Evolutionary conservation across 1,284 basidiomycete genomes (phyloP), one percentile per base, ranked within the genome.

Genomic region (Veloboletus limbatus): DNA sequence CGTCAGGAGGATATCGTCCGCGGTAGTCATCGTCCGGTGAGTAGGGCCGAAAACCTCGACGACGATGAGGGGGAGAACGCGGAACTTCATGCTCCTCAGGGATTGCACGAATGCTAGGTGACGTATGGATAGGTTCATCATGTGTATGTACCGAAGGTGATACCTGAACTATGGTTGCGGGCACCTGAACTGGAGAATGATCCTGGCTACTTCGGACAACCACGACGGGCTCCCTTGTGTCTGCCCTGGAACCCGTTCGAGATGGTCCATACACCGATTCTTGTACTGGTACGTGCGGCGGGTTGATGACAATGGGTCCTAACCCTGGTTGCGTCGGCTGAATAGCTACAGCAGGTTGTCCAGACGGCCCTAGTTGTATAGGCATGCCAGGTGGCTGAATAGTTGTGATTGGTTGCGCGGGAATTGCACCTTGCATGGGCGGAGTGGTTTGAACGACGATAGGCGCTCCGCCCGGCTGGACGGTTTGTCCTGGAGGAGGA

Each of bases 401-500:
- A 25, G 26, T 9, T 43, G 57, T 47, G 3, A 37, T 33, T 2
- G 45, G 46, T 35, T 45, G 36, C n/a, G 54, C 8, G 11, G 52
- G 38, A 17, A 53, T 20, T n/a, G 24, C 30, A 7, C 44, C 18
- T 36, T 47, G 31, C 21, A 28, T 13, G n/a, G 21, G 49, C 18
- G 10, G 18, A 18, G 46, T 47, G 18, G 53, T 40, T 20, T 31
- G 52, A 30, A 57, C 32, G 28, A 57, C 0, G n/a, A 59, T 11
- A 5, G 54, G 47, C 24, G 40, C 45, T n/a, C 17, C 38, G 14
- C 30, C 35, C 10, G 27, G 45, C 4, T 50, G 48, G 5, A 55
- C 1, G 8, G 64, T 10, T 0, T 56, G 55, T 24, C 58, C 62
- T 27, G 62, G 60, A 31, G 57, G 55, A 11, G 57, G 61, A 8